Evolutionary conservation across 2,329 filamentous ascomycete genomes (phyloP).

Genomic region (Tympanopsis confertula): DNA sequence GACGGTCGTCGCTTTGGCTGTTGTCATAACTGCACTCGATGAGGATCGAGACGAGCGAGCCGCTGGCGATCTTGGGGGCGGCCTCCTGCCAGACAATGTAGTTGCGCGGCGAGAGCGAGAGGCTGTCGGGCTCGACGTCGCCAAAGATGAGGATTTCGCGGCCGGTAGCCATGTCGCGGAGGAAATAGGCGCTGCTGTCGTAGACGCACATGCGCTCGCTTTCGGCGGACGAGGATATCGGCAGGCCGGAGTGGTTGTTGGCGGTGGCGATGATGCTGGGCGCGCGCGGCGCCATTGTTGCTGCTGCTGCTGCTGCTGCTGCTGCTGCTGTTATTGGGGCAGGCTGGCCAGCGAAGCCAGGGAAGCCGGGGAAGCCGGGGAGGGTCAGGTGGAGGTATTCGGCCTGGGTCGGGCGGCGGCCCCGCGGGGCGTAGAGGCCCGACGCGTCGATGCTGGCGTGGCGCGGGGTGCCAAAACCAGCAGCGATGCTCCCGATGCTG

Average conservation of each 20-base stretch:
- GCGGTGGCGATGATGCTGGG: slow-evolving; percentile 8
- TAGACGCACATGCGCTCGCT: slow-evolving; percentile 54
- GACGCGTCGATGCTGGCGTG: slow-evolving; percentile 35
- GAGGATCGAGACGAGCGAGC: slow-evolving; percentile 68
- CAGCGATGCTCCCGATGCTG: slow-evolving; percentile 14
- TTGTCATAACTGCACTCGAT: slow-evolving; percentile 95
- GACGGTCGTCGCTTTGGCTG: slow-evolving; percentile 59
- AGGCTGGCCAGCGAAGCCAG: slow-evolving; percentile 11
- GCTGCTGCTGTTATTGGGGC: slow-evolving; percentile 2
- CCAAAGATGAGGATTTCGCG: slow-evolving; percentile 86
- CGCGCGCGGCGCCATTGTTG: not conserved
- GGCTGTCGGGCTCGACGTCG: slow-evolving; percentile 82
- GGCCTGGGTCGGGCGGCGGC: slow-evolving; percentile 4
- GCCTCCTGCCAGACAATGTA: slow-evolving; percentile 77
- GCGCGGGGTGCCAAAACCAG: slow-evolving; percentile 32
- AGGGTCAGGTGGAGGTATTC: slow-evolving; percentile 1
- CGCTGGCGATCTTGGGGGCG: slow-evolving; percentile 68
- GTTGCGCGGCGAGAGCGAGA: slow-evolving; percentile 74
- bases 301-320: slow-evolving; percentile 6
- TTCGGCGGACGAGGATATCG: slow-evolving; percentile 7
- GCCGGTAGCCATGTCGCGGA: slow-evolving; percentile 60
- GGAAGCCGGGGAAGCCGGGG: slow-evolving; percentile 2
- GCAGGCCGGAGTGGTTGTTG: slow-evolving; percentile 4
- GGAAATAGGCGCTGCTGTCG: slow-evolving; percentile 88
- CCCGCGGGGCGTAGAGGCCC: slow-evolving; percentile 10